Conservation (phyloP, 2,329 filamentous ascomycete genomes). For the Annulohypoxylon truncatum region DNA sequence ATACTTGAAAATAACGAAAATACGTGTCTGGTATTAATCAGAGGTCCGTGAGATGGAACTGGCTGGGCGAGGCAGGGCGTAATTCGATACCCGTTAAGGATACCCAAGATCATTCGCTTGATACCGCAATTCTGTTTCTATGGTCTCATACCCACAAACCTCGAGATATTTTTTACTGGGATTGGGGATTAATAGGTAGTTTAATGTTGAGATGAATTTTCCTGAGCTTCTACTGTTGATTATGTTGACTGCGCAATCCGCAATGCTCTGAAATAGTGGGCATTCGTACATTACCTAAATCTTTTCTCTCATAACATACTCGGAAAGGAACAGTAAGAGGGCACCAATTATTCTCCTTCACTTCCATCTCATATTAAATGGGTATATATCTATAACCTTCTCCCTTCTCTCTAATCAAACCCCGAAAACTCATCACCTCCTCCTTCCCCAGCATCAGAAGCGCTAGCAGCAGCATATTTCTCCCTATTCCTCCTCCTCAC, state of each 20-base stretch:
- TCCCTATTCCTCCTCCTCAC: slow-evolving; percentile 69
- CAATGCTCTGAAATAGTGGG: too few relatives aligned
- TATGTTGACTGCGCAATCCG: neutral
- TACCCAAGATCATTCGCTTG: slow-evolving; percentile 48
- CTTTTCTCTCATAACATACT: neutral
- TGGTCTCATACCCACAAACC: slow-evolving; percentile 8
- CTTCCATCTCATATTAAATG: neutral
- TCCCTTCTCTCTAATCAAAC: slow-evolving; percentile 58
- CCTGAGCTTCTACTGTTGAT: neutral
- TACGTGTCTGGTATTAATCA: neutral
- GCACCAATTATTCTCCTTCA: neutral
- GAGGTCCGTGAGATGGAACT: neutral
- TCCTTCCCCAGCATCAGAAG: slow-evolving; percentile 36
- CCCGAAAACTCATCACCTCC: slow-evolving; percentile 67
- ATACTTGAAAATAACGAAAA: slow-evolving; percentile 5
- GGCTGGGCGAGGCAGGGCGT: slow-evolving; percentile 23
- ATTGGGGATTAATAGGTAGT: slow-evolving; percentile 11
- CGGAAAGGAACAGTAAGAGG: neutral
- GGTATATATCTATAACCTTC: slow-evolving; percentile 13
- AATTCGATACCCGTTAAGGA: slow-evolving; percentile 46
- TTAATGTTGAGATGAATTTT: slow-evolving; percentile 4
- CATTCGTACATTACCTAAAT: neutral
- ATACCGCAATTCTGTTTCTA: slow-evolving; percentile 23
- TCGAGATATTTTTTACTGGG: slow-evolving; percentile 4
- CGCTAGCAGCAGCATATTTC: slow-evolving; percentile 53